Percentiles rank a stretch among this genome's conserved stretches.
Evolutionary conservation across 768 basidiomycete genomes (phyloP).

Genomic region (Rhodosporidiobolus odoratus): DNA sequence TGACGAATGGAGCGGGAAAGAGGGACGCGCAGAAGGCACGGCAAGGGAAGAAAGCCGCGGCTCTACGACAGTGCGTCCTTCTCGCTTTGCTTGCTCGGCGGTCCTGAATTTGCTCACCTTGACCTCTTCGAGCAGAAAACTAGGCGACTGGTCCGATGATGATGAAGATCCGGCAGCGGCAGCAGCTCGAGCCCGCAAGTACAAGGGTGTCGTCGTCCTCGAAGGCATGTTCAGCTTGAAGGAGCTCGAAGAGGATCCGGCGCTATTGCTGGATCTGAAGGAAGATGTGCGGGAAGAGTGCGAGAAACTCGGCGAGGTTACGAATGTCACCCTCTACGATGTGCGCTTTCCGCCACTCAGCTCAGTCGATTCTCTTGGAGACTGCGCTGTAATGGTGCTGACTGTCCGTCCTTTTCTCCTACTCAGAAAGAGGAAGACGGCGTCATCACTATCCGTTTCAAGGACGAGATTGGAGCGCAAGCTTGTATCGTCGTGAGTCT

Average conservation of each 20-base stretch:
- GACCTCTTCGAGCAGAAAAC: constrained; percentile 58
- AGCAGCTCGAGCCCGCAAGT: constrained; percentile 51
- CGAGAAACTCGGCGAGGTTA: constrained; percentile 82
- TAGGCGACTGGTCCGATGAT: constrained; percentile 81
- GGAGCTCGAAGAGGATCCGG: constrained; percentile 77
- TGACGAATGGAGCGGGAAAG: constrained; percentile 49
- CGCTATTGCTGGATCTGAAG: constrained; percentile 82
- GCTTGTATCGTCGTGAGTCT: constrained; percentile 75
- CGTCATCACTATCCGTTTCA: constrained; percentile 93
- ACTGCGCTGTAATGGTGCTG: background rate
- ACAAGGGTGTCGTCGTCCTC: constrained; percentile 73
- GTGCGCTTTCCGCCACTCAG: constrained; percentile 53
- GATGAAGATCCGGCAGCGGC: constrained; percentile 55
- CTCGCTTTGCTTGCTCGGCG: background rate
- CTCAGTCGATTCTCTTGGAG: background rate
- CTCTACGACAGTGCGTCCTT: constrained; percentile 71
- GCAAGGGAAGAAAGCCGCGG: constrained; percentile 66
- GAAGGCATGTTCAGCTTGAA: constrained; percentile 89
- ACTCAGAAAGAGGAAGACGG: constrained; percentile 82
- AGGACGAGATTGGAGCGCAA: constrained; percentile 82
- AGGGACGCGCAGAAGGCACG: constrained; percentile 73
- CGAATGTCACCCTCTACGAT: constrained; percentile 90
- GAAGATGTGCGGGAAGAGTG: constrained; percentile 96
- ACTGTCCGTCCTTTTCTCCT: background rate
- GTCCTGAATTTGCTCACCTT: too few species aligned